These are phyloP conservation scores for Hypsizygus ulmarius DNA, from an alignment of 1,284 basidiomycete genomes.

Conservation along the genomic window DNA sequence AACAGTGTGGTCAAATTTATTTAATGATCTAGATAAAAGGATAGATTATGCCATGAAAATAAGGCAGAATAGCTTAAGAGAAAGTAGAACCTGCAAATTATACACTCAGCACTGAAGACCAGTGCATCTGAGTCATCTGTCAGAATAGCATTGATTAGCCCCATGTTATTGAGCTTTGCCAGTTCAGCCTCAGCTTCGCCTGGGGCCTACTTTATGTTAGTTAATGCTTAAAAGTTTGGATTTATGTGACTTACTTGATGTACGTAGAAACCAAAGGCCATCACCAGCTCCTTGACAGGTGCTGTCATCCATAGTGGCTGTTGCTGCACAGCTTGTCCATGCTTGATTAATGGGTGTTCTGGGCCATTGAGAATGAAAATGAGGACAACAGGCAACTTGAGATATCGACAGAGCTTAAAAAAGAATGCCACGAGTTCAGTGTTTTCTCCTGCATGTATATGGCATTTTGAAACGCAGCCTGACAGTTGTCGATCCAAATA, in stretches of 20 bases:
- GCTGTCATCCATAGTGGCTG: too few species aligned
- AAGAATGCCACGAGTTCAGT: background rate
- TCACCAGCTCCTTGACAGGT: too few species aligned
- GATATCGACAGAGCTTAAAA: background rate
- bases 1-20: conserved; percentile 8
- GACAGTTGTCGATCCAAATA: too few species aligned
- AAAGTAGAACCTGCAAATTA: conserved; percentile 11
- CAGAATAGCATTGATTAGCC: conserved; percentile 17
- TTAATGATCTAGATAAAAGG: too few species aligned
- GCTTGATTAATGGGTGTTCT: background rate
- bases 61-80: too few species aligned
- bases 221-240: too few species aligned
- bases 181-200: conserved; percentile 18
- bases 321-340: background rate
- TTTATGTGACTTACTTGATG: background rate
- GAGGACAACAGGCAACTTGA: background rate
- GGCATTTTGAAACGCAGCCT: too few species aligned
- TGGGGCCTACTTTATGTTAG: conserved; percentile 6
- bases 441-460: too few species aligned
- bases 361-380: background rate
- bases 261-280: background rate
- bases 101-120: conserved; percentile 12
- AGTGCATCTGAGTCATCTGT: conserved; percentile 20
- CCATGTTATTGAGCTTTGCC: conserved; percentile 5
- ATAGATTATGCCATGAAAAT: too few species aligned